Percentiles rank a stretch among this genome's conserved stretches.
Conservation (phyloP, 139 green algal genomes). For the Micromonas commoda region DNA sequence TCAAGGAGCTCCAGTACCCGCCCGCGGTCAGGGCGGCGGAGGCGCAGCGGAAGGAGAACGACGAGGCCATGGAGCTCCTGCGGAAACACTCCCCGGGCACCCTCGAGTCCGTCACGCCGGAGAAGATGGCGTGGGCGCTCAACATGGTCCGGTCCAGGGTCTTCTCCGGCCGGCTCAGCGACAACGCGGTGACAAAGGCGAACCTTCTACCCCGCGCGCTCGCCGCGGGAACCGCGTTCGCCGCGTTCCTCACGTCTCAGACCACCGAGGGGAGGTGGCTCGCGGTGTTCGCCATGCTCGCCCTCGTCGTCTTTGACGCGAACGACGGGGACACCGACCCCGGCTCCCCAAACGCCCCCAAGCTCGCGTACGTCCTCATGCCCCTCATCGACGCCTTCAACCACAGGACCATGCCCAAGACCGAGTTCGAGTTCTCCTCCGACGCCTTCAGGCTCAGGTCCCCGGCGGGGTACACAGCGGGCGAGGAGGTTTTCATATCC, state of each 20-base stretch:
- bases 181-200: background rate
- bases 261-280: conserved; percentile 2
- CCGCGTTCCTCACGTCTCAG: background rate
- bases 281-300: conserved; percentile 7
- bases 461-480: background rate
- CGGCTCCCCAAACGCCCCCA: too few relatives aligned
- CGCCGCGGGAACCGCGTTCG: background rate
- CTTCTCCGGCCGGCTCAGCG: background rate
- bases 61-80: background rate
- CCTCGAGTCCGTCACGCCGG: background rate
- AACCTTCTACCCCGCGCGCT: conserved; percentile 9
- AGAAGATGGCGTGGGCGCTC: conserved; percentile 11
- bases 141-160: conserved; percentile 7
- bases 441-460: background rate
- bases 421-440: conserved; percentile 14
- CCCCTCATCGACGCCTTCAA: conserved; percentile 18
- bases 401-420: conserved; percentile 20
- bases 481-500: conserved; percentile 10
- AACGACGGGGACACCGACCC: conserved; percentile 11
- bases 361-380: conserved; percentile 12
- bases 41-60: conserved; percentile 13
- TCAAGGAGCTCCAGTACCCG: background rate
- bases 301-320: conserved; percentile 8
- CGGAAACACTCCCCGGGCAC: background rate
- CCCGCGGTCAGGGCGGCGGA: background rate